A percentile compares a stretch with the other conserved stretches of the same genome.
These are phyloP conservation scores for Suhomyces guaymorum DNA, from an alignment of 1,139 yeast genomes.

Conservation along the genomic window DNA sequence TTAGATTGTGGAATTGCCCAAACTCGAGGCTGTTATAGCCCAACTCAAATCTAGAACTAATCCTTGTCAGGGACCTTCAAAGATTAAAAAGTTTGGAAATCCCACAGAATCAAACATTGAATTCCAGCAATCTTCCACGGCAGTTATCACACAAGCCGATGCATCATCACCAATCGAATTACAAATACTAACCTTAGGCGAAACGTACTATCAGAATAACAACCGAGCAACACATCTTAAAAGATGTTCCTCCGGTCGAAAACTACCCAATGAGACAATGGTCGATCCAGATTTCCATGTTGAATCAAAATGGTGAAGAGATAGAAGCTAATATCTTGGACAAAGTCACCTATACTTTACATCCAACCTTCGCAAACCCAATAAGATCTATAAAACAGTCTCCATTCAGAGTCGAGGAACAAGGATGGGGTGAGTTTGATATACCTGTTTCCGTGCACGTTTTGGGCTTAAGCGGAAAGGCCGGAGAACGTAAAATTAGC, in stretches of 20 bases:
- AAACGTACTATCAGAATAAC: constrained; percentile 88
- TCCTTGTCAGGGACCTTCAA: too few relatives aligned
- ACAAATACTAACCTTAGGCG: constrained; percentile 39
- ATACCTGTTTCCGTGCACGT: constrained; percentile 76
- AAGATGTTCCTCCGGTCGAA: constrained; percentile 83
- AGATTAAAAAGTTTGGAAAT: too few relatives aligned
- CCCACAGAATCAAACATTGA: too few relatives aligned
- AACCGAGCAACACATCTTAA: constrained; percentile 80
- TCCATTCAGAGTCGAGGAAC: constrained; percentile 89
- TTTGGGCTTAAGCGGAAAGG: constrained; percentile 65
- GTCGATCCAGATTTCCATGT: constrained; percentile 74
- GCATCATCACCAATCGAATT: too few relatives aligned
- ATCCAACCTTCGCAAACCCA: constrained; percentile 93
- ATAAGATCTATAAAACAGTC: constrained; percentile 75
- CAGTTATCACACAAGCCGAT: not conserved
- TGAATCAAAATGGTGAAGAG: constrained; percentile 80
- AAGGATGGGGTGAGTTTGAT: constrained; percentile 99
- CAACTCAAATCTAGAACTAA: too few relatives aligned
- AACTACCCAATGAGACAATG: constrained; percentile 97
- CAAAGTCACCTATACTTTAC: constrained; percentile 88
- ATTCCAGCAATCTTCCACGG: too few relatives aligned
- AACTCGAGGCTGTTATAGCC: too few relatives aligned
- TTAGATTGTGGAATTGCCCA: too few relatives aligned
- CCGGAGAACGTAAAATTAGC: constrained; percentile 81
- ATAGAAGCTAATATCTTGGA: constrained; percentile 88